These are phyloP conservation scores for Cicer pinnatifidum DNA, from an alignment of 306 rosid species.

Conservation along the genomic window DNA sequence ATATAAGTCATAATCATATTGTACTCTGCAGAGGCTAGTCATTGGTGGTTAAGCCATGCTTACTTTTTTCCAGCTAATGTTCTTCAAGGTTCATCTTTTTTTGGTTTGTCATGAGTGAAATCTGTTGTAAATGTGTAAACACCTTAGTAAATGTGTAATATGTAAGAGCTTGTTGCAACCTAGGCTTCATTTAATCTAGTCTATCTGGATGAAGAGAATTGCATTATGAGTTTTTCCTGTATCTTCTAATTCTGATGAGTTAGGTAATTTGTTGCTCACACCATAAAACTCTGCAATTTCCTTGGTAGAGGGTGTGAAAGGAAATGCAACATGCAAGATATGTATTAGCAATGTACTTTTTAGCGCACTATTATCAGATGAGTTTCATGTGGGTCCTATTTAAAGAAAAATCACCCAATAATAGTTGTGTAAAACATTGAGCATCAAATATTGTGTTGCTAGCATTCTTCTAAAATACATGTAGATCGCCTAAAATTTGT, in stretches of 20 bases:
- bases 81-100: not conserved
- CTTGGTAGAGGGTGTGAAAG: not conserved
- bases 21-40: not conserved
- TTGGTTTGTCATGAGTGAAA: not conserved
- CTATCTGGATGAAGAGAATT: not conserved
- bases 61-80: not conserved
- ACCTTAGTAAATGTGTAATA: not conserved
- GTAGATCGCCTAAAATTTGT: too few relatives aligned
- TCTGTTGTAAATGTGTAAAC: not conserved
- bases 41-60: slow-evolving; percentile 2
- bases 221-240: not conserved
- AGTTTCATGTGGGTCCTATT: not conserved
- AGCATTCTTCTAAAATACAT: too few relatives aligned
- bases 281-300: not conserved
- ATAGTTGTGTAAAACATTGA: too few relatives aligned
- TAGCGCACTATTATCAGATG: not conserved
- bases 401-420: too few relatives aligned
- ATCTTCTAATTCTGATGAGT: not conserved
- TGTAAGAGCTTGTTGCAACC: not conserved
- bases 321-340: not conserved
- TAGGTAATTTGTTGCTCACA: not conserved
- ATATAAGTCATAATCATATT: not conserved
- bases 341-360: not conserved
- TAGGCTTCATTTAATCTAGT: not conserved
- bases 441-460: too few relatives aligned